These are phyloP conservation scores for Colletotrichum filicis DNA, from an alignment of 2,329 filamentous ascomycete species.

Conservation along the genomic window DNA sequence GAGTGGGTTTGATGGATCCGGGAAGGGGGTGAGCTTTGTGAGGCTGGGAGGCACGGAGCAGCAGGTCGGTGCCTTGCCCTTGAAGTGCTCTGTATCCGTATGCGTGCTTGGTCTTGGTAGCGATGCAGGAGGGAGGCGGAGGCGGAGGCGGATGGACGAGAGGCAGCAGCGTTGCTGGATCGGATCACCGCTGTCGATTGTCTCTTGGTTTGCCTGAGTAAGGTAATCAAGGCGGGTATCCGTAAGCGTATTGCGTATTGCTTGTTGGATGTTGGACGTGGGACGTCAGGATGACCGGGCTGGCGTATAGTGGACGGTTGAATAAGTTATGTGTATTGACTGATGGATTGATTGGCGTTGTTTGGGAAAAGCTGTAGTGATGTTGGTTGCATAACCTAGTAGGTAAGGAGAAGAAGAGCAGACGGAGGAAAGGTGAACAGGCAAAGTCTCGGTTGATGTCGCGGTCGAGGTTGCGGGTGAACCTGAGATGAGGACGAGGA, in stretches of 20 bases:
- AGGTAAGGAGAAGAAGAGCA: too few relatives aligned
- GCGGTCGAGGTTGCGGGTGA: not conserved
- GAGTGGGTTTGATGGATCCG: not conserved
- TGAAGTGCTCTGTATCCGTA: not conserved
- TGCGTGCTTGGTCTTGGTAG: not conserved
- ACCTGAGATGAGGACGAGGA: not conserved
- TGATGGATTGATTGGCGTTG: not conserved
- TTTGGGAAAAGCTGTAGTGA: too few relatives aligned
- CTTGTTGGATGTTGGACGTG: not conserved
- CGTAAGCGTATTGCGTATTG: not conserved
- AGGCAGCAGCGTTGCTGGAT: conserved; percentile 19
- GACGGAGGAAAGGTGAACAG: too few relatives aligned
- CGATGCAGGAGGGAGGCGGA: not conserved
- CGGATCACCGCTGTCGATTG: not conserved
- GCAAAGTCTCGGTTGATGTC: not conserved
- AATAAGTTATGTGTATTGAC: too few relatives aligned
- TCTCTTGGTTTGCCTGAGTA: not conserved
- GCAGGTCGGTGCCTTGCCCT: not conserved
- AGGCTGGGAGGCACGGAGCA: conserved; percentile 6
- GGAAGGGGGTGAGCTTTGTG: not conserved
- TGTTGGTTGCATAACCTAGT: not conserved
- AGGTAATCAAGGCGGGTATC: not conserved
- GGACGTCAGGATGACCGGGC: not conserved
- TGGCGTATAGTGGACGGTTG: too few relatives aligned
- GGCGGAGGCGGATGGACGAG: not conserved